These are phyloP conservation scores for Populus nigra DNA, from an alignment of 345 rosid genomes.

Conservation along the genomic window DNA sequence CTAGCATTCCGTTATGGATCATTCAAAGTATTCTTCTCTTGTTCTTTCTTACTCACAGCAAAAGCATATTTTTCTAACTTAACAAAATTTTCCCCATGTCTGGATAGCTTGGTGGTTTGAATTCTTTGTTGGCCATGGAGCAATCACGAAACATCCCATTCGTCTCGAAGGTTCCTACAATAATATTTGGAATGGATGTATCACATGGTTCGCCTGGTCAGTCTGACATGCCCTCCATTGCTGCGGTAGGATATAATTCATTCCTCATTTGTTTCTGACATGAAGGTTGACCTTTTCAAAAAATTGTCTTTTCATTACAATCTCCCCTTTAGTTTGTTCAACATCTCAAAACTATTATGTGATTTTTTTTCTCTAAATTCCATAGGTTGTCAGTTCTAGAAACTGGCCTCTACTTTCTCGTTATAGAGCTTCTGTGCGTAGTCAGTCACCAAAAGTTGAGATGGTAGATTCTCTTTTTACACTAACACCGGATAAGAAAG, in stretches of 20 bases:
- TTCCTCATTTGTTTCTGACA: not conserved
- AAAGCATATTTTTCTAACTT: not conserved
- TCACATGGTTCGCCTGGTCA: constrained; percentile 32
- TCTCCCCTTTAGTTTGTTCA: not conserved
- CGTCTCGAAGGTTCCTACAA: constrained; percentile 26
- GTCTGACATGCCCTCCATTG: constrained; percentile 24
- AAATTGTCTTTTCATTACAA: not conserved
- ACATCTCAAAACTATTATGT: not conserved
- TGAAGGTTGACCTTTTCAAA: not conserved
- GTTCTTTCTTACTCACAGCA: not conserved
- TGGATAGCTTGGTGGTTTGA: constrained; percentile 26
- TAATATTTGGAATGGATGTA: constrained; percentile 30
- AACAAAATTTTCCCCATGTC: not conserved
- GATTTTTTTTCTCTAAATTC: not conserved
- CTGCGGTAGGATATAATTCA: constrained; percentile 21
- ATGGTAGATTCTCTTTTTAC: constrained; percentile 22
- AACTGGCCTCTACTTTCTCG: constrained; percentile 21
- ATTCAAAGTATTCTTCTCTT: not conserved
- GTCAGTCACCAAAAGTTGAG: constrained; percentile 29
- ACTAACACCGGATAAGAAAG: not conserved
- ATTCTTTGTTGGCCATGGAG: constrained; percentile 24
- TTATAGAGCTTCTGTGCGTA: constrained; percentile 25
- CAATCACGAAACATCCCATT: constrained; percentile 17
- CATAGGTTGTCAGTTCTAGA: constrained; percentile 26
- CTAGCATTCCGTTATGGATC: not conserved